A percentile compares a stretch with the other conserved stretches of the same genome.
phyloP scores from a whole-genome alignment of 1,284 basidiomycete genomes.

The Lentinula novae-zelandiae region DNA sequence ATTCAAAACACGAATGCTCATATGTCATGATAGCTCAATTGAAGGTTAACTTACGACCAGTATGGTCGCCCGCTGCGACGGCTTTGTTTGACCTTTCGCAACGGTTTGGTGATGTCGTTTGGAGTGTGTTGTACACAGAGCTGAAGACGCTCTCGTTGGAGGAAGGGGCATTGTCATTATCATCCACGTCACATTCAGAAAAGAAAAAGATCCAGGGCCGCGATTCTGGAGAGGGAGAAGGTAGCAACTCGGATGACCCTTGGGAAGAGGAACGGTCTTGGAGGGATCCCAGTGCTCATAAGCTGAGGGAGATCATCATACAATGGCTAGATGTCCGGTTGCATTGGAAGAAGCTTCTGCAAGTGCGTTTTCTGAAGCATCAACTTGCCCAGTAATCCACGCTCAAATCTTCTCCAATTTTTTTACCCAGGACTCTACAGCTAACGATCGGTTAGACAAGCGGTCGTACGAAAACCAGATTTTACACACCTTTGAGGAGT shows the following conservation, averaged over 20 bases:
- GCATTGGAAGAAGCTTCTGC: constrained; percentile 22
- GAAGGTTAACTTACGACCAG: constrained; percentile 86
- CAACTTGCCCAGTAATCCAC: not conserved
- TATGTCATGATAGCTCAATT: constrained; percentile 61
- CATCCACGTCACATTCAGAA: constrained; percentile 12
- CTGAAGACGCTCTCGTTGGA: constrained; percentile 32
- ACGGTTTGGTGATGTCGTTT: constrained; percentile 66
- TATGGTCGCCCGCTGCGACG: constrained; percentile 81
- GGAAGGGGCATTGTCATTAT: not conserved
- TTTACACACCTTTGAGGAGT: constrained; percentile 63
- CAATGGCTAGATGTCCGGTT: constrained; percentile 42
- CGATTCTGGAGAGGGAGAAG: constrained; percentile 14
- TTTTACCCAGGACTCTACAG: constrained; percentile 44
- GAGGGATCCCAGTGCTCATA: constrained; percentile 71
- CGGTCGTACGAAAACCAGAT: constrained; percentile 80
- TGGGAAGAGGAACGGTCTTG: constrained; percentile 70
- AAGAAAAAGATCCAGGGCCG: constrained; percentile 15
- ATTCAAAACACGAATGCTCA: constrained; percentile 8
- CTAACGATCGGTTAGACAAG: constrained; percentile 68
- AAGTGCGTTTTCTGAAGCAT: constrained; percentile 23
- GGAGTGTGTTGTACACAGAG: constrained; percentile 69
- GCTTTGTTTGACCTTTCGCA: constrained; percentile 61
- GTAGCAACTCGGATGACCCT: constrained; percentile 34
- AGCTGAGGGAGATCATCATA: constrained; percentile 40
- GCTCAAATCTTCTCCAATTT: not conserved